A percentile compares a stretch with the other conserved stretches of the same genome.
Conservation (phyloP, 306 rosid species). For the Quercus engelmannii region DNA sequence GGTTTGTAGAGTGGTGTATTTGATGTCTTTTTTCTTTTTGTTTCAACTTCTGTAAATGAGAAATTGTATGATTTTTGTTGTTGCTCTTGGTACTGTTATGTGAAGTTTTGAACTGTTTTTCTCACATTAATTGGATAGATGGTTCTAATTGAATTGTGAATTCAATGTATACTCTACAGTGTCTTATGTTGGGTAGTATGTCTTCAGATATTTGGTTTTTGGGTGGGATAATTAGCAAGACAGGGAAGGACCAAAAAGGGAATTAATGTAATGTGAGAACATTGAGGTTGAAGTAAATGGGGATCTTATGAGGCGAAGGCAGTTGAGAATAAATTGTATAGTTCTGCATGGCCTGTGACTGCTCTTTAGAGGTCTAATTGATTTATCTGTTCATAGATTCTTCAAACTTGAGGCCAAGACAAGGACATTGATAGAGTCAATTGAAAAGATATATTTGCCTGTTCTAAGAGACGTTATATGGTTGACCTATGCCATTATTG, state of each 20-base stretch:
- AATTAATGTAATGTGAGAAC: neutral
- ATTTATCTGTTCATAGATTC: neutral
- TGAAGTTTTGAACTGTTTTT: neutral
- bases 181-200: neutral
- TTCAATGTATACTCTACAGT: neutral
- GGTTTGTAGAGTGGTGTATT: constrained; percentile 32
- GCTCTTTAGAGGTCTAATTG: neutral
- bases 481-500: neutral
- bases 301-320: neutral
- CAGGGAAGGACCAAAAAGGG: neutral
- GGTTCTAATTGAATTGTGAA: neutral
- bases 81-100: neutral
- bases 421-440: neutral
- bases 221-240: neutral
- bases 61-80: neutral
- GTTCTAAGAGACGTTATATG: neutral
- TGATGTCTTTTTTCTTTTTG: neutral
- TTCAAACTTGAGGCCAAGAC: neutral
- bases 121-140: neutral
- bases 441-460: neutral
- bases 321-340: neutral
- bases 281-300: neutral
- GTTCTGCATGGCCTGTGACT: neutral
- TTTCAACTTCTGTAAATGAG: neutral
- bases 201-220: neutral